phyloP scores from a whole-genome alignment of 1,139 yeast species.

The Lodderomyces orthopsilosis region DNA sequence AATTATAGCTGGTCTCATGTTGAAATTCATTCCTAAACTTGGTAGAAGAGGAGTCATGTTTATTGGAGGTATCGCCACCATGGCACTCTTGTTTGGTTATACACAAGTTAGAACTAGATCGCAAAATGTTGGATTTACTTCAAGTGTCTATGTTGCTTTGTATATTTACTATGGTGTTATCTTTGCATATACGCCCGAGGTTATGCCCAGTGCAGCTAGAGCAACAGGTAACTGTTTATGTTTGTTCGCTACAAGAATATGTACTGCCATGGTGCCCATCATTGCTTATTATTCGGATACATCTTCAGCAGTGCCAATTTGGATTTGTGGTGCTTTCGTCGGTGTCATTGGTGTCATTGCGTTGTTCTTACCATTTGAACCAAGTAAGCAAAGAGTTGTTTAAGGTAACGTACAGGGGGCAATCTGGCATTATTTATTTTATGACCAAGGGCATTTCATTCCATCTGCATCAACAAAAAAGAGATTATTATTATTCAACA shows the following conservation, averaged over 20 bases:
- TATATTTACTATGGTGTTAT: conserved; percentile 34
- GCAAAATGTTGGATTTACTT: conserved; percentile 28
- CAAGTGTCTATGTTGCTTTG: conserved; percentile 27
- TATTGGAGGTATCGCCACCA: conserved; percentile 32
- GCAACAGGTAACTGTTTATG: conserved; percentile 36
- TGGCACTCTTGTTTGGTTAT: conserved; percentile 36
- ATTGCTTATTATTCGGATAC: conserved; percentile 30
- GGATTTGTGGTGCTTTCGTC: conserved; percentile 33
- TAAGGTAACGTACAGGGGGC: conserved; percentile 4
- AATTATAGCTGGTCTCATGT: conserved; percentile 28
- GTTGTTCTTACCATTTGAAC: conserved; percentile 33
- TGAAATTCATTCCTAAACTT: conserved; percentile 23
- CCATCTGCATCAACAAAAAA: not conserved
- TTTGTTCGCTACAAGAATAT: conserved; percentile 27
- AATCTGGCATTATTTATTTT: too few species aligned
- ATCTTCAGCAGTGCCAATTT: conserved; percentile 30
- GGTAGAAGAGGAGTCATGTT: conserved; percentile 34
- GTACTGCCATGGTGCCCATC: conserved; percentile 29
- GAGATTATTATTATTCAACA: not conserved
- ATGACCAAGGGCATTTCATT: too few species aligned
- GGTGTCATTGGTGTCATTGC: conserved; percentile 31
- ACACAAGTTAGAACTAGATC: conserved; percentile 29
- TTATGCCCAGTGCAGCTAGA: conserved; percentile 34
- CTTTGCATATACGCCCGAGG: conserved; percentile 36
- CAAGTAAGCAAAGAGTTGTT: conserved; percentile 26